Evolutionary conservation across 2,329 filamentous ascomycete genomes (phyloP), one percentile per base, ranked within the genome.

Genomic region (Pseudogymnoascus sp.): DNA sequence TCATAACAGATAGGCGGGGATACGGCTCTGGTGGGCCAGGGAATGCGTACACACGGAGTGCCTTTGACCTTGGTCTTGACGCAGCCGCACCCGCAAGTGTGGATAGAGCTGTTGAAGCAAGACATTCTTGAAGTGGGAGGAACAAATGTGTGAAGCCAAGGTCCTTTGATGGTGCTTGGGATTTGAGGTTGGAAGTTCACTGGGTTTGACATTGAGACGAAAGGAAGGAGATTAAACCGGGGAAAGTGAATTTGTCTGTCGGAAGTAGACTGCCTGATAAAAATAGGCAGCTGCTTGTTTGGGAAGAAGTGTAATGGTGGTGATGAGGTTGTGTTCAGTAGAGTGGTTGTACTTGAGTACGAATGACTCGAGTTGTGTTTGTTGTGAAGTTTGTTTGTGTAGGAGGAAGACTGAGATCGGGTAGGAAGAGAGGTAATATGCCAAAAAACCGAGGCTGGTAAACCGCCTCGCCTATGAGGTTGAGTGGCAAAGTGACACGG

Each of bases 121-220:
- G 47, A 54, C 47, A 54, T 54, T 12, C 43, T 54, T 20, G 47
- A 54, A 12, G 47, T 32, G 25, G 57, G 81, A 64, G 83, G 82
- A 59, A 80, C 72, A 65, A 84, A 85, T 18, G 77, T 76, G 64
- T 86, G 81, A 28, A 76, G 68, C 62, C 81, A 80, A 1, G 81
- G 78, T 3, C 83, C 83, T 68, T 78, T 76, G 43, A 78, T 79
- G 14, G 81, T 83, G 65, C 83, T 80, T 3, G 81, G 81, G 14
- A 83, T 80, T 28, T 80, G 82, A 1, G 83, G 83, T 67, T 85
- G 80, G 67, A 81, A 85, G 69, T 81, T 78, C 47, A 28, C 47
- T 54, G 47, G 28, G 16, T 32, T 54, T 54, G 28, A 32, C 47
- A 54, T 54, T 54, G 47, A 54, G 47, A 54, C 32, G 47, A 54